Evolutionary conservation across 2,329 filamentous ascomycete genomes (phyloP).

Genomic region (Penicillium oxalicum): DNA sequence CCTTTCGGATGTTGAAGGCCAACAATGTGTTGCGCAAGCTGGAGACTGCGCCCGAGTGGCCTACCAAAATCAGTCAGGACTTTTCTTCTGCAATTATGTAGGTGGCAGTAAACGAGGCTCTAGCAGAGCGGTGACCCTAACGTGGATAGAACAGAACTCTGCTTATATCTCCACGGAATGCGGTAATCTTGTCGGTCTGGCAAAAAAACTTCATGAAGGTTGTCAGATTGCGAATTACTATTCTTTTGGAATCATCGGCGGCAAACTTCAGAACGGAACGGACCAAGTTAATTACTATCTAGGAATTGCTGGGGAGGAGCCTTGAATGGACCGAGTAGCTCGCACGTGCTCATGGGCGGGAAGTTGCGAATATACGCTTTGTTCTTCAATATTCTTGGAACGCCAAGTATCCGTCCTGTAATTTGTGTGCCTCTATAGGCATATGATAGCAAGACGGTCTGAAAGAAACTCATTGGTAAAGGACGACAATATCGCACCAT

Average conservation of each 20-base stretch:
- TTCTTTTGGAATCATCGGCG: not conserved
- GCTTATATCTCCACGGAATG: not conserved
- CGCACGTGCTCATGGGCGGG: not conserved
- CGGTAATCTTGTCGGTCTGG: not conserved
- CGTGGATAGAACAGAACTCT: not conserved
- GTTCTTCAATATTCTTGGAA: not conserved
- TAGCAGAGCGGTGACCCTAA: not conserved
- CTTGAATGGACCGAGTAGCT: not conserved
- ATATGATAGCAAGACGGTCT: not conserved
- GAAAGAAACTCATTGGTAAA: not conserved
- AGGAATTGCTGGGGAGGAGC: not conserved
- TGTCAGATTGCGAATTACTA: not conserved
- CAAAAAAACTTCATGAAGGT: not conserved
- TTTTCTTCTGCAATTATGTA: conserved; percentile 2
- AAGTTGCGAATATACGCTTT: not conserved
- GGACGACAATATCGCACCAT: not conserved
- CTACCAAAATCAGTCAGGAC: not conserved
- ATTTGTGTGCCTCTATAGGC: not conserved
- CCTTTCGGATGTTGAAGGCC: not conserved
- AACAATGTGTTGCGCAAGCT: not conserved
- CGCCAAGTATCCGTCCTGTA: not conserved
- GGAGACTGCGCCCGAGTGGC: not conserved
- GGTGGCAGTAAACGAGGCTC: too few relatives aligned
- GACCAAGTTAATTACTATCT: not conserved
- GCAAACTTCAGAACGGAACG: not conserved